phyloP scores from a whole-genome alignment of 2,329 filamentous ascomycete species.

The Cucurbitaria berberidis region DNA sequence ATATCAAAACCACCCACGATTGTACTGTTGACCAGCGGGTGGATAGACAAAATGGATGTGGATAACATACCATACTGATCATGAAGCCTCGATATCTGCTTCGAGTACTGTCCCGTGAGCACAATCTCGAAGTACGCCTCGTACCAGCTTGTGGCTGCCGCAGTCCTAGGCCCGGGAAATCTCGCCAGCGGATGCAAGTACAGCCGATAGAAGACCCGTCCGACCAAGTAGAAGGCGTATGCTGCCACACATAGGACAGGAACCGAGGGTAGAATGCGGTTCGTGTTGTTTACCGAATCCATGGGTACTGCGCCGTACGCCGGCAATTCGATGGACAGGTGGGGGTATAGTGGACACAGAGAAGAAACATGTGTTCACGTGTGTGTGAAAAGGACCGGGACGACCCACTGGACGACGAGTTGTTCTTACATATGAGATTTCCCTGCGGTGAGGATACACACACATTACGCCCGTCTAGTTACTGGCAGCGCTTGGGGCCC shows the following conservation, averaged over 20 bases:
- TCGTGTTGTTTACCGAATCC: conserved; percentile 9
- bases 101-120: conserved; percentile 39
- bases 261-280: conserved; percentile 12
- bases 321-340: background rate
- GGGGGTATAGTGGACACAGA: conserved; percentile 4
- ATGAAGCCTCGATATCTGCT: conserved; percentile 39
- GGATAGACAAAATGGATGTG: background rate
- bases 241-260: conserved; percentile 15
- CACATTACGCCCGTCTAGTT: background rate
- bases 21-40: background rate
- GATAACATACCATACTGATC: conserved; percentile 37
- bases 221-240: conserved; percentile 22
- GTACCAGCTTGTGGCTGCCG: conserved; percentile 42
- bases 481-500: background rate
- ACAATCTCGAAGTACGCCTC: conserved; percentile 46
- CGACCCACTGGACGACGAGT: background rate
- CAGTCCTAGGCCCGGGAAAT: conserved; percentile 52
- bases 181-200: conserved; percentile 54
- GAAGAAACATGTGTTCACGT: conserved; percentile 13
- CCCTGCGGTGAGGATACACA: background rate
- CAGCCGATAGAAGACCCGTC: conserved; percentile 46
- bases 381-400: background rate
- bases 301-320: conserved; percentile 15
- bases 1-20: too few species aligned
- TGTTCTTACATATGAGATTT: background rate